Conservation (phyloP, 2,329 filamentous ascomycete species). For the Fusarium nanum region DNA sequence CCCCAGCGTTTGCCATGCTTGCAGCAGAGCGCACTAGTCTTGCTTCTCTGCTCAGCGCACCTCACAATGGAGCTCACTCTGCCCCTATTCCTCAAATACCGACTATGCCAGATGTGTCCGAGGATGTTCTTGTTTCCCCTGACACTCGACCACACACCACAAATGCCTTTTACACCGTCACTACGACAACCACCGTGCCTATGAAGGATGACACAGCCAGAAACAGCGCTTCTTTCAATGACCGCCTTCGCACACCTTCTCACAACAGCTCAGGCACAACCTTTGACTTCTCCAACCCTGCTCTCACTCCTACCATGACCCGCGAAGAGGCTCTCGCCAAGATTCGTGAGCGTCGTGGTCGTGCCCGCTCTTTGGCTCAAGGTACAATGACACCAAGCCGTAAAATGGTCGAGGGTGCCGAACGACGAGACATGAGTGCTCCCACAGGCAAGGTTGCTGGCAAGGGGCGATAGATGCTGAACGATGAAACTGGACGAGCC, state of each 20-base stretch:
- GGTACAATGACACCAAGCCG: conserved; percentile 68
- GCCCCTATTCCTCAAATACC: conserved; percentile 55
- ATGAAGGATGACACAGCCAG: conserved; percentile 58
- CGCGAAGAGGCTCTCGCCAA: conserved; percentile 80
- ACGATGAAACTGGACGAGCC: conserved; percentile 16
- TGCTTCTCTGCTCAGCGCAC: conserved; percentile 70
- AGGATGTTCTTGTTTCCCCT: conserved; percentile 35
- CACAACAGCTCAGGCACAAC: conserved; percentile 51
- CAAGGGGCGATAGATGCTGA: conserved; percentile 33
- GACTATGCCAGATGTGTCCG: conserved; percentile 47
- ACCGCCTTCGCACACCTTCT: conserved; percentile 60
- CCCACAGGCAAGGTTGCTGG: conserved; percentile 52
- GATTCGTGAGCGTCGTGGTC: conserved; percentile 77
- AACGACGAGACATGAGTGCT: conserved; percentile 62
- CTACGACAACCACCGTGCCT: conserved; percentile 64
- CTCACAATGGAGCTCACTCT: conserved; percentile 54
- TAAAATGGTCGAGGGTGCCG: conserved; percentile 64
- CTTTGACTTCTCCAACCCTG: conserved; percentile 68
- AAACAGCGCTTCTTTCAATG: conserved; percentile 56
- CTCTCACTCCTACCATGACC: conserved; percentile 73
- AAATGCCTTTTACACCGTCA: conserved; percentile 59
- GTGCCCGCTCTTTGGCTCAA: conserved; percentile 75
- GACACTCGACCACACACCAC: conserved; percentile 59
- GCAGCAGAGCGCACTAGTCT: conserved; percentile 67
- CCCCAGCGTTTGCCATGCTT: conserved; percentile 67